Evolutionary conservation across 1,284 basidiomycete genomes (phyloP).

Genomic region (Puccinia horiana): DNA sequence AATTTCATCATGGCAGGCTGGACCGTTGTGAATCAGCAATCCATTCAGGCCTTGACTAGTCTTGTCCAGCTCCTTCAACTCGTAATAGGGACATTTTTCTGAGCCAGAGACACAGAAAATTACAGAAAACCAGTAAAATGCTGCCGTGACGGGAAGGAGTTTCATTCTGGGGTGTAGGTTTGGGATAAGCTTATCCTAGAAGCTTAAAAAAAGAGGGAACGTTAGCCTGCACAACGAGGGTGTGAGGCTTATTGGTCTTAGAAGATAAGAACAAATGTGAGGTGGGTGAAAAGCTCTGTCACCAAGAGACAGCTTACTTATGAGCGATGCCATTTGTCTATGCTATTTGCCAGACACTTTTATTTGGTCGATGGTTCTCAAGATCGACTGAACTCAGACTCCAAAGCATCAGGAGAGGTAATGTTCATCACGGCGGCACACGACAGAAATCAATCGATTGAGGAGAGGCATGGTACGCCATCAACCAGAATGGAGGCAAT

Average conservation of each 20-base stretch:
- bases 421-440: not conserved
- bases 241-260: not conserved
- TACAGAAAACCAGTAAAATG: not conserved
- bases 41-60: not conserved
- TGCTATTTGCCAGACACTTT: too few species aligned
- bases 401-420: not conserved
- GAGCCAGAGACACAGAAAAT: not conserved
- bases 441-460: not conserved
- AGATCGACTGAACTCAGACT: not conserved
- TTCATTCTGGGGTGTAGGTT: not conserved
- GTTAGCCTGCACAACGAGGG: not conserved
- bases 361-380: not conserved
- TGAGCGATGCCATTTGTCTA: too few species aligned
- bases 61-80: not conserved
- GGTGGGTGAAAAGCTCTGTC: too few species aligned
- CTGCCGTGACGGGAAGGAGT: not conserved
- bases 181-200: not conserved
- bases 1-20: conserved; percentile 13
- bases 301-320: too few species aligned
- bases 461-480: not conserved
- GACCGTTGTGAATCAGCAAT: not conserved
- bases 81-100: conserved; percentile 16
- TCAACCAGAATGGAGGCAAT: not conserved
- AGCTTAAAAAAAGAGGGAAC: not conserved
- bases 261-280: not conserved